These are phyloP conservation scores for Ramaria sp. DNA, from an alignment of 768 basidiomycete genomes.

Conservation along the genomic window DNA sequence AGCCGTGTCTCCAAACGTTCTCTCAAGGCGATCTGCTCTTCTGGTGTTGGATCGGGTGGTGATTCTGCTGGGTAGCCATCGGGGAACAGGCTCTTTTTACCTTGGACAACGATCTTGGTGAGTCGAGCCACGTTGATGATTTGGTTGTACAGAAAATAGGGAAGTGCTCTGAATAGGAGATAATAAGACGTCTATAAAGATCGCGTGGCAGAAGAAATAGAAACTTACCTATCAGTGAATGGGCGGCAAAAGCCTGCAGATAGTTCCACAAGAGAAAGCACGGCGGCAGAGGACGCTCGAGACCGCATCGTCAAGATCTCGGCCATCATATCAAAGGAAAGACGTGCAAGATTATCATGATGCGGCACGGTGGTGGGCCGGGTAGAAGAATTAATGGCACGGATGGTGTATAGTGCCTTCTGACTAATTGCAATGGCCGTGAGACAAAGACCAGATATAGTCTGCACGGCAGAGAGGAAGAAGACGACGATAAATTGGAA, in stretches of 20 bases:
- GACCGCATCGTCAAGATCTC: slow-evolving; percentile 34
- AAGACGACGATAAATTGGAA: slow-evolving; percentile 53
- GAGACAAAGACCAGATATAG: slow-evolving; percentile 60
- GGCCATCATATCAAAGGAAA: slow-evolving; percentile 30
- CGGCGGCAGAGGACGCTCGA: slow-evolving; percentile 36
- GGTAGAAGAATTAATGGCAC: slow-evolving; percentile 39
- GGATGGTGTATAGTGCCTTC: slow-evolving; percentile 52
- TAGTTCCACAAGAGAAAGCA: slow-evolving; percentile 38
- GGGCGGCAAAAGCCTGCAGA: slow-evolving; percentile 35
- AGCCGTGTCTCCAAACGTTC: slow-evolving; percentile 30
- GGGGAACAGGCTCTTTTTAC: slow-evolving; percentile 75
- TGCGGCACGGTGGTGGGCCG: slow-evolving; percentile 6
- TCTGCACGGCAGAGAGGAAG: slow-evolving; percentile 65
- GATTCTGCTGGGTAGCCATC: slow-evolving; percentile 69
- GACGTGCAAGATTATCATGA: slow-evolving; percentile 27
- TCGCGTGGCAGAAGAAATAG: background rate
- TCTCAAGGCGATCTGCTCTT: slow-evolving; percentile 59
- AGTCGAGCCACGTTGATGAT: slow-evolving; percentile 44
- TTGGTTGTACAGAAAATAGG: slow-evolving; percentile 48
- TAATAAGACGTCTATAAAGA: background rate
- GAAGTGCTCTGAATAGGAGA: slow-evolving; percentile 42
- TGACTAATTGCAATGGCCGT: slow-evolving; percentile 40
- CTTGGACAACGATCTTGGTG: slow-evolving; percentile 38
- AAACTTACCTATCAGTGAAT: slow-evolving; percentile 49
- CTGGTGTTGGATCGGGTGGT: slow-evolving; percentile 62